Conservation (phyloP, 768 basidiomycete genomes). For the Hysterangium stoloniferum region DNA sequence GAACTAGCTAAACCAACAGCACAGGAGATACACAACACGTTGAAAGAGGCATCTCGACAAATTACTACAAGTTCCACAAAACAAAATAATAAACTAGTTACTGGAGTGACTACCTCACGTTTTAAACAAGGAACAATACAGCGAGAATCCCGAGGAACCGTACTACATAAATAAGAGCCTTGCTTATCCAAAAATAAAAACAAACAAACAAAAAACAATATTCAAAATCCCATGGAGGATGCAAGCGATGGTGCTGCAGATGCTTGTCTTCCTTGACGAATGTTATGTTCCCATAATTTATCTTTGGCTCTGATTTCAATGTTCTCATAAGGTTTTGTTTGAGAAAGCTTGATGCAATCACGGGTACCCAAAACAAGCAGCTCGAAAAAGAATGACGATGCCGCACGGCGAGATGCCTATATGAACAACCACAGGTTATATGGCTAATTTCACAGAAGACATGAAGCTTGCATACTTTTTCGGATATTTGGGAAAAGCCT, state of each 20-base stretch:
- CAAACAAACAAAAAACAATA: slow-evolving; percentile 2
- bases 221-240: slow-evolving; percentile 8
- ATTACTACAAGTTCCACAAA: too few relatives aligned
- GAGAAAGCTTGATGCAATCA: slow-evolving; percentile 79
- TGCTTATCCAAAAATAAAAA: too few relatives aligned
- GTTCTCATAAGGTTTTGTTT: slow-evolving; percentile 71
- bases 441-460: neutral
- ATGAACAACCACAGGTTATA: neutral
- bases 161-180: too few relatives aligned
- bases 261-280: slow-evolving; percentile 8
- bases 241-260: slow-evolving; percentile 12
- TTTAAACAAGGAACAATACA: too few relatives aligned
- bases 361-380: slow-evolving; percentile 89
- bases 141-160: too few relatives aligned
- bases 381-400: slow-evolving; percentile 97
- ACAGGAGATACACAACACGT: too few relatives aligned
- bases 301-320: slow-evolving; percentile 78
- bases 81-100: slow-evolving; percentile 3
- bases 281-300: slow-evolving; percentile 67
- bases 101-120: too few relatives aligned
- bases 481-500: slow-evolving; percentile 72
- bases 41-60: too few relatives aligned
- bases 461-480: slow-evolving; percentile 48
- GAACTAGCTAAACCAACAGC: too few relatives aligned
- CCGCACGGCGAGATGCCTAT: slow-evolving; percentile 84